Evolutionary conservation across 139 green algal species (phyloP).

Genomic region (Haematococcus lacustris): DNA sequence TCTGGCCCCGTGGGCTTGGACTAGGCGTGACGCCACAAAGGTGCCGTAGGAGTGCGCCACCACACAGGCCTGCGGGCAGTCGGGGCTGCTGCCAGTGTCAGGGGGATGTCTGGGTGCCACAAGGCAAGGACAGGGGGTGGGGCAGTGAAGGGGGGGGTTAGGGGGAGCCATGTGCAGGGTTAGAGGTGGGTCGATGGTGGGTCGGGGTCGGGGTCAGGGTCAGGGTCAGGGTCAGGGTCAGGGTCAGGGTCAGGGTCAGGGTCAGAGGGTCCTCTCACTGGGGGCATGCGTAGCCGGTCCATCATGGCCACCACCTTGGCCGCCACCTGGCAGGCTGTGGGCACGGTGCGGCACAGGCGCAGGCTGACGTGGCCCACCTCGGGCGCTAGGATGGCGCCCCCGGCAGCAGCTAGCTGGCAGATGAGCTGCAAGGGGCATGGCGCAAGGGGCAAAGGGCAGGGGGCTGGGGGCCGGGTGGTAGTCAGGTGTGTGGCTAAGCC

Average conservation of each 20-base stretch:
- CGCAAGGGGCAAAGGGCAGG: background rate
- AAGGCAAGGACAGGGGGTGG: too few species aligned
- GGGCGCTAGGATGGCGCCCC: constrained; percentile 25
- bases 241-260: too few species aligned
- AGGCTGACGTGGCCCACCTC: constrained; percentile 42
- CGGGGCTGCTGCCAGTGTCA: background rate
- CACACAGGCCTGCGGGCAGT: constrained; percentile 11
- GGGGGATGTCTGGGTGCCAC: background rate
- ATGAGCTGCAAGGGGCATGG: background rate
- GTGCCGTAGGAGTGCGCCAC: constrained; percentile 48
- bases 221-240: too few species aligned
- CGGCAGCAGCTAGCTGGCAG: constrained; percentile 3
- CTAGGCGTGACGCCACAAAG: constrained; percentile 40
- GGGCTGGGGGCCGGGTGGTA: background rate
- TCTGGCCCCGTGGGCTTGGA: constrained; percentile 13
- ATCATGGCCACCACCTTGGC: background rate
- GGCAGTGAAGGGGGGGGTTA: too few species aligned
- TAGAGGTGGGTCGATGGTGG: too few species aligned
- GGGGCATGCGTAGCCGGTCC: background rate
- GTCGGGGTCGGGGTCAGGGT: too few species aligned
- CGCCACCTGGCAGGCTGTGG: constrained; percentile 22
- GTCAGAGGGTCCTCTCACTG: constrained; percentile 4
- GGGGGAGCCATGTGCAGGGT: too few species aligned
- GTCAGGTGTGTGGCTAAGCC: background rate
- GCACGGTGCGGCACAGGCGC: constrained; percentile 26